These are phyloP conservation scores for Penicillium sp. DNA, from an alignment of 2,329 filamentous ascomycete species.

Conservation along the genomic window DNA sequence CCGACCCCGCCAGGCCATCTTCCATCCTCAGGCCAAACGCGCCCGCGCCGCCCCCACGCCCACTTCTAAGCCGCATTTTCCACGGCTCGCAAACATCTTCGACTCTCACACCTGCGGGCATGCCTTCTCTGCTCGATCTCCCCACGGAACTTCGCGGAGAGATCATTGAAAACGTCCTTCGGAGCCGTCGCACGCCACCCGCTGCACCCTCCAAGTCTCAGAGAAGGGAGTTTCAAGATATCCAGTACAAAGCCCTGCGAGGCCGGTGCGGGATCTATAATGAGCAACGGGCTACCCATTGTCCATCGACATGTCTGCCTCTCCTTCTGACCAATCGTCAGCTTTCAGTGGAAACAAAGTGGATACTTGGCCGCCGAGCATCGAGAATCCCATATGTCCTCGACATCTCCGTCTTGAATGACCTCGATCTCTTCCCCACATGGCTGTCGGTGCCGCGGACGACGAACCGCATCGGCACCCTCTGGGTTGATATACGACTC, in stretches of 20 bases:
- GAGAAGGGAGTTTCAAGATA: not conserved
- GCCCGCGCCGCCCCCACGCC: too few species aligned
- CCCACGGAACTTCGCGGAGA: not conserved
- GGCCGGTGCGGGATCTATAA: not conserved
- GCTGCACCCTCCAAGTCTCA: not conserved
- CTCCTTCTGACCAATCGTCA: conserved; percentile 2
- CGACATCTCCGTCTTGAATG: conserved; percentile 1
- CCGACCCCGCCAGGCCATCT: too few species aligned
- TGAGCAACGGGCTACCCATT: not conserved
- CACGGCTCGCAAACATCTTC: too few species aligned
- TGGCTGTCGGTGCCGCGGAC: not conserved
- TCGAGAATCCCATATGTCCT: not conserved
- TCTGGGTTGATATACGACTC: not conserved
- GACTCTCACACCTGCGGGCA: too few species aligned
- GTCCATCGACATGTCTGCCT: not conserved
- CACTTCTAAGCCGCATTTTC: too few species aligned
- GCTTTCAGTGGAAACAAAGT: not conserved
- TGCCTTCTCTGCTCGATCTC: not conserved
- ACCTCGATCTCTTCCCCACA: not conserved
- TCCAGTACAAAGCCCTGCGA: not conserved
- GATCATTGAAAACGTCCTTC: not conserved
- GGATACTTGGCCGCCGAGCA: not conserved
- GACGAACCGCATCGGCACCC: not conserved
- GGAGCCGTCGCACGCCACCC: not conserved
- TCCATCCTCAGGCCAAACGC: too few species aligned